Evolutionary conservation across 805 yeast species (phyloP), one percentile per base, ranked within the genome.

Genomic region (Torulaspora indica): DNA sequence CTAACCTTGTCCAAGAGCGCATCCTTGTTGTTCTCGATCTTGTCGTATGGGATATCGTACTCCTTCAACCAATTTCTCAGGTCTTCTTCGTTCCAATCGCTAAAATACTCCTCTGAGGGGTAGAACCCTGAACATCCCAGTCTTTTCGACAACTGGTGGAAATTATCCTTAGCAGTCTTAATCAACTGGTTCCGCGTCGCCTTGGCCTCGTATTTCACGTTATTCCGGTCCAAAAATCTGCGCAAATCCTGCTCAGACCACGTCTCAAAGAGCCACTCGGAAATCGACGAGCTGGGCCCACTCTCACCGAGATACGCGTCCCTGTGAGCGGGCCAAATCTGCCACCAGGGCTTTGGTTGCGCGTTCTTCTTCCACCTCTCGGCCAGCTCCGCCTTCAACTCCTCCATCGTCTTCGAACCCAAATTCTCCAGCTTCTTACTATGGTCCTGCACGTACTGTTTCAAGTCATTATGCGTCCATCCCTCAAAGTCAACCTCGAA

Each of bases 81-180:
- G 38, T 75, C 77, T 7, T 71, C 71, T 7, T 61, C 57, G 17
- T 73, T 64, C 87, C 87, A 81, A 25, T 68, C 52, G 8, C 73
- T 67, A 56, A 78, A 80, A 45, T 77, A 63, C 74, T 75, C 73
- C 27, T 68, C 69, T 15, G 81, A 78, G 5, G 78, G 72, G 44
- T 76, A 76, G 32, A 60, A 32, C 18, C 76, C 76, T 17, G 73
- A 65, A 12, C 62, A 63, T 5, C 70, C 67, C 41, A 63, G 52
- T 30, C 57, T 46, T 40, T 66, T 57, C 12, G 71, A 66, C 44
- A 75, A 66, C n/a, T 56, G 54, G 42, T 69, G 66, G 48, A 69
- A 73, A 54, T 74, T 67, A 18, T 63, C 56, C 54, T 70, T 63
- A 3, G 75, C 76, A 20, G 64, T 43, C 12, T 70, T 66, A 29